These are phyloP conservation scores for Penicillium italicum DNA, from an alignment of 2,329 filamentous ascomycete species.

Conservation along the genomic window DNA sequence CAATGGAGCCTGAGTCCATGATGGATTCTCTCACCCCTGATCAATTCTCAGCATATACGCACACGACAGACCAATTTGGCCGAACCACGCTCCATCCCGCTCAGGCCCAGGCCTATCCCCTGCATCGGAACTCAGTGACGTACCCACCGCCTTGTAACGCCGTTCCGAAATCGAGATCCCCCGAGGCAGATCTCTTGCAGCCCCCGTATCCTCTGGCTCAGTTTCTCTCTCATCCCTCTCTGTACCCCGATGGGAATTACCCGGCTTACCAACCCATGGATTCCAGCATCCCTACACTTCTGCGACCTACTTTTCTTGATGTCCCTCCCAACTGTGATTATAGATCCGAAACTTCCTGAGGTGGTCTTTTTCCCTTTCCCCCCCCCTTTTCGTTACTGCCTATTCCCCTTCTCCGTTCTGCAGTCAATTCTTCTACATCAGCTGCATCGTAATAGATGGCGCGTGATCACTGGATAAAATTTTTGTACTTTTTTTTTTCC, in stretches of 20 bases:
- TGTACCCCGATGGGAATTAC: slow-evolving; percentile 23
- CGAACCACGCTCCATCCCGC: slow-evolving; percentile 13
- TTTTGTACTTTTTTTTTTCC: neutral
- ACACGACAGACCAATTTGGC: slow-evolving; percentile 14
- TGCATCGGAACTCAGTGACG: slow-evolving; percentile 32
- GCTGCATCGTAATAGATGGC: slow-evolving; percentile 11
- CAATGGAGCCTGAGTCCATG: slow-evolving; percentile 29
- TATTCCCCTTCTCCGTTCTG: slow-evolving; percentile 9
- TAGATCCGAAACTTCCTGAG: neutral
- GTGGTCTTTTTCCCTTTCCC: neutral
- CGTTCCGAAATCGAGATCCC: slow-evolving; percentile 21
- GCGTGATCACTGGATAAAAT: slow-evolving; percentile 1
- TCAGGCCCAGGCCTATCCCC: slow-evolving; percentile 22
- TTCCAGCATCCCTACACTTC: slow-evolving; percentile 20
- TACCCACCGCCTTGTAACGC: slow-evolving; percentile 36
- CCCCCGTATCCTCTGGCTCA: slow-evolving; percentile 24
- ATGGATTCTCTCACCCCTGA: slow-evolving; percentile 17
- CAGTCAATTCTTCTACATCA: neutral
- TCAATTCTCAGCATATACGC: slow-evolving; percentile 11
- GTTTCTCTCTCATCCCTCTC: slow-evolving; percentile 5
- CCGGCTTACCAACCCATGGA: slow-evolving; percentile 15
- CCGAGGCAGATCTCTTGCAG: slow-evolving; percentile 18
- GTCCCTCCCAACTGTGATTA: slow-evolving; percentile 20
- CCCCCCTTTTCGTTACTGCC: neutral
- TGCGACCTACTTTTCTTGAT: slow-evolving; percentile 17